These are phyloP conservation scores for Miscanthus sacchariflorus DNA, from an alignment of 202 grass and related monocot genomes.

Conservation along the genomic window DNA sequence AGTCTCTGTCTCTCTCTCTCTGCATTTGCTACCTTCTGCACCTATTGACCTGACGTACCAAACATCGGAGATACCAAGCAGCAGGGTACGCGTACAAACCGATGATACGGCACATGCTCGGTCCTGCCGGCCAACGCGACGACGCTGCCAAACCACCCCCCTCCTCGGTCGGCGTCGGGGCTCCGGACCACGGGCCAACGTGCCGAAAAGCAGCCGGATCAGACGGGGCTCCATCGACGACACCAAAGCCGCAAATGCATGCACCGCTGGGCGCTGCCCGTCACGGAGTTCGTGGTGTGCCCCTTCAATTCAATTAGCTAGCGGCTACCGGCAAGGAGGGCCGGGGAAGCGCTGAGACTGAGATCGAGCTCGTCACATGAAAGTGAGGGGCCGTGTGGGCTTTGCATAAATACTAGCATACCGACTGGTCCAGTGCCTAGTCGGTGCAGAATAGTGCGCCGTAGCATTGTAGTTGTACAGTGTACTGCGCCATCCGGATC, in stretches of 20 bases:
- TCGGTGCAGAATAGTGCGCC: not conserved
- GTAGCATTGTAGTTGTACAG: not conserved
- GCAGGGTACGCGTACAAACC: not conserved
- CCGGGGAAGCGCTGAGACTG: not conserved
- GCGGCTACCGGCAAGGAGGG: not conserved
- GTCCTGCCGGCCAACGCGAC: not conserved
- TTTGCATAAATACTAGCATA: not conserved
- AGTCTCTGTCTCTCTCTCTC: not conserved
- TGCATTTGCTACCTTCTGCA: not conserved
- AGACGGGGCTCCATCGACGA: not conserved
- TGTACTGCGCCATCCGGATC: not conserved
- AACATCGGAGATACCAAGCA: not conserved
- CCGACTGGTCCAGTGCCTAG: not conserved
- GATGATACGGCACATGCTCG: not conserved
- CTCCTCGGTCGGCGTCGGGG: too few relatives aligned
- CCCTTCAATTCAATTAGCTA: slow-evolving; percentile 16
- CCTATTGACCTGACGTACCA: not conserved
- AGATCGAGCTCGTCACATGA: slow-evolving; percentile 34
- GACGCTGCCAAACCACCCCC: not conserved
- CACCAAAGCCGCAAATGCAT: not conserved
- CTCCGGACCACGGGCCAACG: slow-evolving; percentile 23
- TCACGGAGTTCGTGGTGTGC: slow-evolving; percentile 54
- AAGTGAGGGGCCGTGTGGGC: slow-evolving; percentile 9
- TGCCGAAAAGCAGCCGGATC: not conserved
- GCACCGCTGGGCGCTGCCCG: not conserved